Evolutionary conservation across 805 yeast genomes (phyloP).

Genomic region (Candida ponderosae): DNA sequence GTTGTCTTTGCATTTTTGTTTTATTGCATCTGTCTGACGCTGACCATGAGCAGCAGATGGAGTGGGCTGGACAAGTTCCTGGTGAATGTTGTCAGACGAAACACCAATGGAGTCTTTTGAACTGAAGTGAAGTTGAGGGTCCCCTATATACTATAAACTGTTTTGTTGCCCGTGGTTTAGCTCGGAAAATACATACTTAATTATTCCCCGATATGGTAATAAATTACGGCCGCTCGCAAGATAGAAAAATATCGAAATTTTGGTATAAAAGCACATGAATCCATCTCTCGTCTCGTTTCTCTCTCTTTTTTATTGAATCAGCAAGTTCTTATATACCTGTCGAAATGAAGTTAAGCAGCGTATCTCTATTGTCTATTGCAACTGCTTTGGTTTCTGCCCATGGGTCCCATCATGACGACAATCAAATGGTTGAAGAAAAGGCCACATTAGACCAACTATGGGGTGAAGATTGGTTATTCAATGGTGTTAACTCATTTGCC

Average conservation of each 20-base stretch:
- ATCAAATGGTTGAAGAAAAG: slow-evolving; percentile 2
- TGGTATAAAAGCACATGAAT: too few relatives aligned
- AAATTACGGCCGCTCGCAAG: not conserved
- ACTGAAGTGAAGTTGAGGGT: too few relatives aligned
- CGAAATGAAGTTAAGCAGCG: not conserved
- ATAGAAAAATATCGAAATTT: not conserved
- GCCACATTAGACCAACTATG: slow-evolving; percentile 51
- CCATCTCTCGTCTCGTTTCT: not conserved
- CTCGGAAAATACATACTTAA: not conserved
- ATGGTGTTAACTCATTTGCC: slow-evolving; percentile 66
- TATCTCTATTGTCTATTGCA: not conserved
- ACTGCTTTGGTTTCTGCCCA: not conserved
- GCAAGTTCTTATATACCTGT: not conserved
- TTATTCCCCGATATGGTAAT: not conserved
- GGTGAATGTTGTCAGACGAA: not conserved
- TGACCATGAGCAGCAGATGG: slow-evolving; percentile 1
- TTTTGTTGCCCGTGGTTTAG: too few relatives aligned
- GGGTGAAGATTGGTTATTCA: slow-evolving; percentile 71
- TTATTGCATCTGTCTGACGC: not conserved
- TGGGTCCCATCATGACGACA: not conserved
- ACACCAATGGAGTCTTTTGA: slow-evolving; percentile 1
- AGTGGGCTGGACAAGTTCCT: slow-evolving; percentile 1
- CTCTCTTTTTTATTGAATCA: too few relatives aligned
- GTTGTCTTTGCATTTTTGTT: not conserved
- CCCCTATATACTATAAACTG: too few relatives aligned